Evolutionary conservation across 2,329 filamentous ascomycete genomes (phyloP), one percentile per base, ranked within the genome.

Genomic region (Scedosporium dehoogii): DNA sequence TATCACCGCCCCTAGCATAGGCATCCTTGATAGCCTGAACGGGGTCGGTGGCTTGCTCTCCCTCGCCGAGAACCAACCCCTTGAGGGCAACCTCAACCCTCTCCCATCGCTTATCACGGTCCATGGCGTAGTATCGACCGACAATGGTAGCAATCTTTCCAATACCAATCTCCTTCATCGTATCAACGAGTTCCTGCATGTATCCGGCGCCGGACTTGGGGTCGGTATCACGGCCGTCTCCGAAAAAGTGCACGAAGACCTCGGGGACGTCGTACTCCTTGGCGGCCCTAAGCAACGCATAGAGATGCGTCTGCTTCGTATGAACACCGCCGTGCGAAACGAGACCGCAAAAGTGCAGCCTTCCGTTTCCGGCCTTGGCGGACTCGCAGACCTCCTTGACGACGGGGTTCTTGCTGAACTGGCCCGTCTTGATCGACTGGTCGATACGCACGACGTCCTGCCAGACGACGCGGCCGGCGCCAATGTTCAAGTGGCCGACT

Each of bases 21-120:
- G 91, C 86, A 73, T 90, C 89, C 80, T 91, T 88, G 75, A 99
- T 86, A 14, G 91, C 90, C 74, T 89, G 85, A 64, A 97, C 86
- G 4, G 92, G 91, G 74, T 99, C 94, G 56, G 82, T 84, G 75
- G 86, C 90, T 64, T 87, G 84, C 76, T 97, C 92, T 64, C 94
- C 94, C 75, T 97, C 91, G 64, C 94, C 93, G 12, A 84, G 80
- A 56, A 96, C 79, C 69, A 99, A 73, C 64, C 91, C 94, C 78
- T 94, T 93, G 73, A 99, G 80, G 68, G 89, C 94, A 68, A 96
- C 71, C 80, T 97, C 91, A 68, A 96, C 82, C 73, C 94, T 85
- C 73, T 99, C 94, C 94, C 94, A 99, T 75, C 94, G 87, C 91
- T 97, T 97, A 76, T 99, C 94, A 69, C 94, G 92, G 81, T 99